Base-by-base conservation (phyloP, 345 rosid species). In the Ricinus communis region DNA sequence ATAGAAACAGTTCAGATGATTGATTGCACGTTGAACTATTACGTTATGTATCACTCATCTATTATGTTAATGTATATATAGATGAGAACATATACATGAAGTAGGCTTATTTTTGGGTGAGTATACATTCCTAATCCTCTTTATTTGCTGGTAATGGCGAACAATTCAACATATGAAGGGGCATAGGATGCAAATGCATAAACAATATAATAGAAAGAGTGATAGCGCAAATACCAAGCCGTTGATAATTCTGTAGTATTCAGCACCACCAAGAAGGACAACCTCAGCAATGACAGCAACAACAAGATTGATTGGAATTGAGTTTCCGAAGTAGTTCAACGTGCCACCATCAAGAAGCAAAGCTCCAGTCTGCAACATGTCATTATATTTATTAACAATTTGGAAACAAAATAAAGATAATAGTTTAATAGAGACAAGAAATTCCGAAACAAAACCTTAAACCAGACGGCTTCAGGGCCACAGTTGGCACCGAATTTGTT, bases 381-480 rank as follows among this genome's bases (percentile, higher is more conserved):
- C 22, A 16, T 50, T 18, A 57, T 27, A n/a, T n/a, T n/a, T n/a
- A n/a, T n/a, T n/a, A n/a, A n/a, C n/a, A n/a, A n/a, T n/a, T n/a
- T n/a, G n/a, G n/a, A n/a, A n/a, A n/a, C n/a, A 18, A 33, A 54
- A 9, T 45, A 63, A 3, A 12, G 33, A 11, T 52, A 21, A 52
- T 16, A 47, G 3, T 47, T 47, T 4, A 15, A 16, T 1, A 47
- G 3, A 16, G 4, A 13, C 13, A 47, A 12, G n/a, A 54, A 8
- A 16, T 50, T 16, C 2, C 5, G 5, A 53, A 25, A 3, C 27
- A 15, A 8, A 28, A 93, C 96, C 97, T 90, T 91, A 75, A 94
- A 94, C 98, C 97, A 90, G 57, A 91, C 97, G 2, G 98, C 98
- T 86, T 94, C 97, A 41, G 98, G 98, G 13, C 98, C 97, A 24